These are phyloP conservation scores for Mortierella sp. DNA, from an alignment of 371 early-diverging fungal species.

Conservation along the genomic window DNA sequence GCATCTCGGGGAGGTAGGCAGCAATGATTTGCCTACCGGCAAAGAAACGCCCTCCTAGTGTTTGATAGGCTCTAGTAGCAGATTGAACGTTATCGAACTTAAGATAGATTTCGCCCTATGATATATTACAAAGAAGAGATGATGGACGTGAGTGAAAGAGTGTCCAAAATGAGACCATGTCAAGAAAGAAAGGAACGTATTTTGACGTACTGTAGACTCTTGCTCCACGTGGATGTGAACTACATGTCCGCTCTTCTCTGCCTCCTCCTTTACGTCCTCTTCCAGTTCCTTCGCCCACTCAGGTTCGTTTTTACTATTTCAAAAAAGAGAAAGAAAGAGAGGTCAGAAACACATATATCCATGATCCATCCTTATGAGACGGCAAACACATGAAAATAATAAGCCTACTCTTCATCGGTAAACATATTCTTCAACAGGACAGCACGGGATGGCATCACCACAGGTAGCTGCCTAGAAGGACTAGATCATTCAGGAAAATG, in stretches of 20 bases:
- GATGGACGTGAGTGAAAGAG: neutral
- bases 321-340: slow-evolving; percentile 4
- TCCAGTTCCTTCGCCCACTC: slow-evolving; percentile 91
- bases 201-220: slow-evolving; percentile 65
- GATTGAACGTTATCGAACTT: slow-evolving; percentile 77
- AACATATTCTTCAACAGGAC: slow-evolving; percentile 91
- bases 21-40: slow-evolving; percentile 83
- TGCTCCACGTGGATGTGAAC: slow-evolving; percentile 81
- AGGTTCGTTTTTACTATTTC: slow-evolving; percentile 81
- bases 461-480: slow-evolving; percentile 33
- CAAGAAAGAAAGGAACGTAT: too few species aligned
- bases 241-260: slow-evolving; percentile 81
- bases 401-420: slow-evolving; percentile 84
- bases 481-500: slow-evolving; percentile 9
- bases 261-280: slow-evolving; percentile 88
- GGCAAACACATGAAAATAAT: neutral
- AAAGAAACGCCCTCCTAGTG: slow-evolving; percentile 84
- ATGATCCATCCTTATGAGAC: neutral
- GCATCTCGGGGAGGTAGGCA: slow-evolving; percentile 73
- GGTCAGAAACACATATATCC: neutral
- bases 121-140: neutral
- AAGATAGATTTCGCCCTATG: slow-evolving; percentile 83
- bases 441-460: slow-evolving; percentile 56
- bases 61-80: slow-evolving; percentile 73
- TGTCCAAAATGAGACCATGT: too few species aligned